Evolutionary conservation across 2,329 filamentous ascomycete species (phyloP).

Genomic region (Paraconiothyrium brasiliense): DNA sequence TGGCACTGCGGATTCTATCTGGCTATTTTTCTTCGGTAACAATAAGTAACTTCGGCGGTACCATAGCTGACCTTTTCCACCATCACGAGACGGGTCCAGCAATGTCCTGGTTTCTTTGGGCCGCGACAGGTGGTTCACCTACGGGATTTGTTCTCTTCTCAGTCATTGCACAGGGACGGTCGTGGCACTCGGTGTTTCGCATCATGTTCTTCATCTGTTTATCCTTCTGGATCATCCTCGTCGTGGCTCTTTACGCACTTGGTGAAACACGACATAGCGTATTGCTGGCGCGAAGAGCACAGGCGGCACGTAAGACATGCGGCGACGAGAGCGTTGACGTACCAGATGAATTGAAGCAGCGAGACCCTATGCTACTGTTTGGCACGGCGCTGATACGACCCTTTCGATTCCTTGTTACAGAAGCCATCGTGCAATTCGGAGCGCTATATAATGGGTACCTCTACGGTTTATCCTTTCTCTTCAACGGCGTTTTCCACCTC

Average conservation of each 20-base stretch:
- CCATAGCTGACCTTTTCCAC: conserved; percentile 57
- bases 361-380: conserved; percentile 52
- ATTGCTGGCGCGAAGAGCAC: conserved; percentile 51
- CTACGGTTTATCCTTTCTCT: conserved; percentile 60
- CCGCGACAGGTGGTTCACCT: conserved; percentile 57
- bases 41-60: conserved; percentile 53
- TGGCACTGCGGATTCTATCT: conserved; percentile 55
- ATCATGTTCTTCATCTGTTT: conserved; percentile 58
- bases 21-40: conserved; percentile 57
- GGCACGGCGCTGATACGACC: conserved; percentile 56
- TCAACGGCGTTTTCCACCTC: conserved; percentile 60
- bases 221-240: conserved; percentile 55
- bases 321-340: conserved; percentile 42
- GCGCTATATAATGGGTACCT: conserved; percentile 61
- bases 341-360: conserved; percentile 52
- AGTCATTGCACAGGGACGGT: conserved; percentile 54
- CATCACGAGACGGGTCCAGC: conserved; percentile 54
- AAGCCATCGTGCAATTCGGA: conserved; percentile 60
- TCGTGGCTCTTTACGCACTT: conserved; percentile 46
- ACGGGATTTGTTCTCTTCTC: conserved; percentile 59
- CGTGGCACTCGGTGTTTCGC: conserved; percentile 58
- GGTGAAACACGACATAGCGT: conserved; percentile 59
- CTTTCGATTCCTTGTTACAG: conserved; percentile 57
- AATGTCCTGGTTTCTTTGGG: conserved; percentile 58
- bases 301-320: conserved; percentile 35